These are phyloP conservation scores for Ascocoryne sarcoides DNA, from an alignment of 2,329 filamentous ascomycete genomes.

Conservation along the genomic window DNA sequence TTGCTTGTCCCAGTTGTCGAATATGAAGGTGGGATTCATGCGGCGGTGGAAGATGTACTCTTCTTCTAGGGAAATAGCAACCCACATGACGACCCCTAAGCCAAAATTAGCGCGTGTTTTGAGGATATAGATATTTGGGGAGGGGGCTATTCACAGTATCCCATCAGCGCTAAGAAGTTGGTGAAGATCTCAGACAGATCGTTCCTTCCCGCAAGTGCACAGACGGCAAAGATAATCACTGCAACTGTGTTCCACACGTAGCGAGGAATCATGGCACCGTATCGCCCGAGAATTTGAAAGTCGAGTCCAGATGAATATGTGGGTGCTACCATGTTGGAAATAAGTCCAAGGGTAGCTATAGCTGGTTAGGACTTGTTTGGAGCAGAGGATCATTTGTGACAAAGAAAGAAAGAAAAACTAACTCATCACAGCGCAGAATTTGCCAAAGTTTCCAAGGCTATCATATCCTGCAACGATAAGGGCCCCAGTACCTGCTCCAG, in stretches of 20 bases:
- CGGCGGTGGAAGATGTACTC: slow-evolving; percentile 49
- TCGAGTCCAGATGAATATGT: slow-evolving; percentile 59
- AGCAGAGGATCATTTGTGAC: no score
- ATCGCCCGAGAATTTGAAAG: slow-evolving; percentile 55
- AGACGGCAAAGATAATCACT: slow-evolving; percentile 54
- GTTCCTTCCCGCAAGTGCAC: slow-evolving; percentile 52
- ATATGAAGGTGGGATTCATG: slow-evolving; percentile 40
- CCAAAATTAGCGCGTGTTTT: no score
- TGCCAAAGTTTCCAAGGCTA: slow-evolving; percentile 52
- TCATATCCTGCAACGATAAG: slow-evolving; percentile 54
- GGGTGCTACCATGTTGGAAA: slow-evolving; percentile 57
- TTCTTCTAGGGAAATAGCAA: slow-evolving; percentile 53
- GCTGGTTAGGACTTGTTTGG: no score
- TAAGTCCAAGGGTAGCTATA: slow-evolving; percentile 52
- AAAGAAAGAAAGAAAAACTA: no score
- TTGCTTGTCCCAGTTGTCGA: slow-evolving; percentile 51
- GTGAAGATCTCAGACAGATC: slow-evolving; percentile 56
- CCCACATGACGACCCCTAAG: slow-evolving; percentile 48
- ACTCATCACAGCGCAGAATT: no score
- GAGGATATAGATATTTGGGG: no score
- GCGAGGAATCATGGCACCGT: slow-evolving; percentile 49
- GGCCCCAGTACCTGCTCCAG: slow-evolving; percentile 49
- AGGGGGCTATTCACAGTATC: slow-evolving; percentile 52
- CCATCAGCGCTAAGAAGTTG: slow-evolving; percentile 63
- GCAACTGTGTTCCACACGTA: slow-evolving; percentile 56